A percentile compares a stretch with the other conserved stretches of the same genome.
Evolutionary conservation across 1,139 yeast species (phyloP).

Genomic region (Yamadazyma atlantica): DNA sequence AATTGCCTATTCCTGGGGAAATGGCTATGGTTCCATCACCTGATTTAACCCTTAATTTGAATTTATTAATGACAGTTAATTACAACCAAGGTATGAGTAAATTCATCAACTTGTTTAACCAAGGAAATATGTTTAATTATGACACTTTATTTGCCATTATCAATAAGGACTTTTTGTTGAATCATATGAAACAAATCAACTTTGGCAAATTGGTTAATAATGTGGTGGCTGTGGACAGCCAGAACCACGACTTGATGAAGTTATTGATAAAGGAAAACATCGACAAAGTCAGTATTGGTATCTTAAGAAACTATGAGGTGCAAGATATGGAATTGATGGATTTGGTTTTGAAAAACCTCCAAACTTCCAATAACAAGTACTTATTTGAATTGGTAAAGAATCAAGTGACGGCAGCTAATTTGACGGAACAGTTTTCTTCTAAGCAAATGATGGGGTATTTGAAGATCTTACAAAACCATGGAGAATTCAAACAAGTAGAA

Average conservation of each 20-base stretch:
- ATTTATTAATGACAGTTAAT: conserved; percentile 29
- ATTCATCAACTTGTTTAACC: conserved; percentile 28
- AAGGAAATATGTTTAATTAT: conserved; percentile 31
- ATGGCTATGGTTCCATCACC: background rate
- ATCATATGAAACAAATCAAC: conserved; percentile 20
- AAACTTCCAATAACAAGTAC: conserved; percentile 12
- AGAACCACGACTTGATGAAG: conserved; percentile 16
- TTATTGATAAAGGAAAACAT: conserved; percentile 23
- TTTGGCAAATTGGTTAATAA: conserved; percentile 26
- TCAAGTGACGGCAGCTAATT: background rate
- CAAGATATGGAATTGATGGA: conserved; percentile 8
- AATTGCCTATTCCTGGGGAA: conserved; percentile 2
- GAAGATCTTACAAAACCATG: conserved; percentile 7
- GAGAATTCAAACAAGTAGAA: conserved; percentile 7
- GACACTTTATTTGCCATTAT: conserved; percentile 37
- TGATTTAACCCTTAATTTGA: conserved; percentile 24
- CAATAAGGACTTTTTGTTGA: conserved; percentile 28
- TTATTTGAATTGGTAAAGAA: conserved; percentile 6
- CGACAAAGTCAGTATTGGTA: conserved; percentile 31
- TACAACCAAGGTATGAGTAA: conserved; percentile 26
- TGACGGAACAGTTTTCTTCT: conserved; percentile 4
- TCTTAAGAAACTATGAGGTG: conserved; percentile 12
- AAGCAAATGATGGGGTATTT: conserved; percentile 8
- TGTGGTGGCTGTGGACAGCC: conserved; percentile 4
- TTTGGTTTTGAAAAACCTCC: conserved; percentile 6